Percentiles rank a stretch among this genome's conserved stretches.
These are phyloP conservation scores for Malus hybrid DNA, from an alignment of 331 rosid species.

Conservation along the genomic window DNA sequence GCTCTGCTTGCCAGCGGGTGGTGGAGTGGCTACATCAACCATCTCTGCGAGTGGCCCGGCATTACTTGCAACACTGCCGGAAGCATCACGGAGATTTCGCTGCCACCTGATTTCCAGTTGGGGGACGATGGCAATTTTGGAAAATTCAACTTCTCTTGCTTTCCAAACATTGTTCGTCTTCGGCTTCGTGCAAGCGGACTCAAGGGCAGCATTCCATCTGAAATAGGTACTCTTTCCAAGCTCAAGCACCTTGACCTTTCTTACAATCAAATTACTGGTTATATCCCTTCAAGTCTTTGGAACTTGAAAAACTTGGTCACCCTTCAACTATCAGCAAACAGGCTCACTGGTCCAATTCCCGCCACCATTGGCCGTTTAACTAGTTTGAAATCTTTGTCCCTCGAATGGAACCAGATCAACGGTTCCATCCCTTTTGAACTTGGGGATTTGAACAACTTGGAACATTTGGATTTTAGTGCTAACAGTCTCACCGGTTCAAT, in stretches of 20 bases:
- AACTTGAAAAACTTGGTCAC: not conserved
- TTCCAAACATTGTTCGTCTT: not conserved
- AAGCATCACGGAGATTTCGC: not conserved
- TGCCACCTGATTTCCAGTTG: not conserved
- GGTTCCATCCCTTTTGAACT: too few species aligned
- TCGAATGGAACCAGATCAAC: too few species aligned
- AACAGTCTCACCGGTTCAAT: too few species aligned
- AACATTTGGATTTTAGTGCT: too few species aligned
- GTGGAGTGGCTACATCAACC: not conserved
- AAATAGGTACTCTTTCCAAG: slow-evolving; percentile 13
- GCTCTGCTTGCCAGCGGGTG: slow-evolving; percentile 15
- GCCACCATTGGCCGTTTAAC: too few species aligned
- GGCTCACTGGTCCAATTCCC: not conserved
- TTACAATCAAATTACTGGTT: not conserved
- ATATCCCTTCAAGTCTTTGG: slow-evolving; percentile 3
- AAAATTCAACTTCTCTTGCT: not conserved
- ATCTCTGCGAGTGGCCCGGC: slow-evolving; percentile 8
- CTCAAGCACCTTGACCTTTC: slow-evolving; percentile 11
- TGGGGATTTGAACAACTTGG: too few species aligned
- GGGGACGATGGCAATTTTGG: not conserved
- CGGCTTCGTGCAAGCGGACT: not conserved
- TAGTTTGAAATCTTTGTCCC: too few species aligned
- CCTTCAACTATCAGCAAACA: too few species aligned
- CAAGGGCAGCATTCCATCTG: not conserved
- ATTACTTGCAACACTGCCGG: not conserved